These are phyloP conservation scores for Nemania sp. DNA, from an alignment of 2,329 filamentous ascomycete genomes.

Conservation along the genomic window DNA sequence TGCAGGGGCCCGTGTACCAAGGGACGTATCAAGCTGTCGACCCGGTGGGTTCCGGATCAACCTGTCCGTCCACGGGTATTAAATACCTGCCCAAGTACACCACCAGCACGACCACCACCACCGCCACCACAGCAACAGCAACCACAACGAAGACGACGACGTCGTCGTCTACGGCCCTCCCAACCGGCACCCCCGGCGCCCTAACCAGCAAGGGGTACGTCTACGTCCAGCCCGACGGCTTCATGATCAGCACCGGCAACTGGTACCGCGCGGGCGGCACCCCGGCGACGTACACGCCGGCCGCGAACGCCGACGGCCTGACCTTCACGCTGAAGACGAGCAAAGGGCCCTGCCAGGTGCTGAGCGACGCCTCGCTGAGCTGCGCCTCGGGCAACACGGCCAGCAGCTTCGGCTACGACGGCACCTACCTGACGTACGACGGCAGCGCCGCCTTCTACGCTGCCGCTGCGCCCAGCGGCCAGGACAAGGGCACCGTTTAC, in stretches of 20 bases:
- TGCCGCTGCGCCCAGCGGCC: conserved; percentile 26
- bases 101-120: conserved; percentile 16
- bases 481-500: conserved; percentile 33
- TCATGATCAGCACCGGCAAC: conserved; percentile 33
- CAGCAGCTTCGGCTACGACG: conserved; percentile 36
- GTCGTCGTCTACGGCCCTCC: conserved; percentile 49
- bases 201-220: conserved; percentile 69
- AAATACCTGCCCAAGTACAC: conserved; percentile 71
- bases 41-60: conserved; percentile 65
- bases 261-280: conserved; percentile 38
- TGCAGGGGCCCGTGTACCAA: conserved; percentile 67
- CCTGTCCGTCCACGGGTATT: conserved; percentile 71
- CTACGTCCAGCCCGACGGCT: conserved; percentile 57
- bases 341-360: conserved; percentile 36
- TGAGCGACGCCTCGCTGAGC: conserved; percentile 33
- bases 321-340: conserved; percentile 39
- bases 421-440: conserved; percentile 32
- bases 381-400: conserved; percentile 25
- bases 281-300: conserved; percentile 37
- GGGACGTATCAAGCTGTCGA: conserved; percentile 70
- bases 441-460: conserved; percentile 36
- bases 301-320: conserved; percentile 8
- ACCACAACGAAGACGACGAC: conserved; percentile 13
- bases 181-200: conserved; percentile 52
- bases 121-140: conserved; percentile 15